Evolutionary conservation across 2,329 filamentous ascomycete species (phyloP).

Genomic region (Colletotrichum kahawae): DNA sequence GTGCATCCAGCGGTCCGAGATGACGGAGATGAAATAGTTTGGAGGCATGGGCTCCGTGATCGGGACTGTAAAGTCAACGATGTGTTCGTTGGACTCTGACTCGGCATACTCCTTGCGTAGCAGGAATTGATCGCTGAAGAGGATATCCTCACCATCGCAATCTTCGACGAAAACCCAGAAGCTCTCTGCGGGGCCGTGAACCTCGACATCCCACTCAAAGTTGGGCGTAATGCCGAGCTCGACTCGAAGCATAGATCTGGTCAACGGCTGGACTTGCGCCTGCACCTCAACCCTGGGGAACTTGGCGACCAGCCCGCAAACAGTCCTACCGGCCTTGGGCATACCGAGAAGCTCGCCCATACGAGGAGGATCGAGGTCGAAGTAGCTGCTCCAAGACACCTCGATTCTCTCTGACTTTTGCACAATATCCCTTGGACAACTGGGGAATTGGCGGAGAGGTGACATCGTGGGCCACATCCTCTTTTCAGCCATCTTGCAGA

Average conservation of each 20-base stretch:
- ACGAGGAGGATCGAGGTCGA: constrained; percentile 92
- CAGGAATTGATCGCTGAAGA: constrained; percentile 94
- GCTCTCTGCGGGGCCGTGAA: constrained; percentile 87
- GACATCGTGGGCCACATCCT: constrained; percentile 99
- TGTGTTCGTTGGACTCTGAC: constrained; percentile 87
- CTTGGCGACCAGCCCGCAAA: constrained; percentile 86
- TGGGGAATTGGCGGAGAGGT: constrained; percentile 87
- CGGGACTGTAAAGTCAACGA: constrained; percentile 94
- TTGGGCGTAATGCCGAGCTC: constrained; percentile 92
- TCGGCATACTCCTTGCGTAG: constrained; percentile 88
- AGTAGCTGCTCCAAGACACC: constrained; percentile 91
- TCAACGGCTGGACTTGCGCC: constrained; percentile 93
- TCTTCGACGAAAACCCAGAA: constrained; percentile 99
- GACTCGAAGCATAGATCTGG: constrained; percentile 87
- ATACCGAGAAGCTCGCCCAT: constrained; percentile 95
- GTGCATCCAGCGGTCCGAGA: constrained; percentile 98
- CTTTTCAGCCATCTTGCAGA: constrained; percentile 99
- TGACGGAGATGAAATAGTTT: constrained; percentile 95
- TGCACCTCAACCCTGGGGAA: constrained; percentile 93
- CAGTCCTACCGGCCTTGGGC: constrained; percentile 83
- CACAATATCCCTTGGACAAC: constrained; percentile 83
- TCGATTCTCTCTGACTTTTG: constrained; percentile 95
- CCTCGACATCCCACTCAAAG: constrained; percentile 90
- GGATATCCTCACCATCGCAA: constrained; percentile 93
- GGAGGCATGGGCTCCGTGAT: constrained; percentile 98